Conservation (phyloP, 768 basidiomycete genomes). For the Mrakia gelida region DNA sequence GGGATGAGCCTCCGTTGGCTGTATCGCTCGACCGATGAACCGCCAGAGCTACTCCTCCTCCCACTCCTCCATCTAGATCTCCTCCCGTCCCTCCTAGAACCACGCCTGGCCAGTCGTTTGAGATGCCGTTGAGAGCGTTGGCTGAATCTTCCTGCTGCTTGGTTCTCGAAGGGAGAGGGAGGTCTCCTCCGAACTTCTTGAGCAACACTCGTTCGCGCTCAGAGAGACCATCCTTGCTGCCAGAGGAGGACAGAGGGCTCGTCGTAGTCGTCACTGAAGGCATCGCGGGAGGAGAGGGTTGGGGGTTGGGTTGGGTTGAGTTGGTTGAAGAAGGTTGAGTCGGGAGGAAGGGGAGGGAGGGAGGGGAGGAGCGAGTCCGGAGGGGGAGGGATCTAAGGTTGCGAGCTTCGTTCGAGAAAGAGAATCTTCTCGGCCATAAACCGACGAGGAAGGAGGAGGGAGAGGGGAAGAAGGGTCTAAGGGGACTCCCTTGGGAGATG, state of each 20-base stretch:
- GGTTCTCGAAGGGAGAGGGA: conserved; percentile 8
- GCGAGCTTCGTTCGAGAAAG: no score
- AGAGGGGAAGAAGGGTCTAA: no score
- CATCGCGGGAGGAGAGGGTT: background rate
- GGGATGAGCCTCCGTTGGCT: background rate
- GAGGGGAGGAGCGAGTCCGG: no score
- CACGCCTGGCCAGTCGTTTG: conserved; percentile 19
- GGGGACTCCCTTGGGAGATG: no score
- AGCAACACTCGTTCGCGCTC: conserved; percentile 23
- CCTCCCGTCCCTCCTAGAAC: background rate
- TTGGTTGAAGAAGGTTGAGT: background rate
- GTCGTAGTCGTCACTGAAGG: background rate
- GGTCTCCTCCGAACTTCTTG: conserved; percentile 31
- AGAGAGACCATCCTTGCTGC: background rate
- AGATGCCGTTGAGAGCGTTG: background rate
- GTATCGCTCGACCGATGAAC: background rate
- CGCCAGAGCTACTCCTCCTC: background rate
- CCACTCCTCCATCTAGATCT: background rate
- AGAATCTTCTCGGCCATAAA: no score
- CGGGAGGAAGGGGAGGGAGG: no score
- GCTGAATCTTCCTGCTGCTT: background rate
- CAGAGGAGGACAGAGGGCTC: background rate
- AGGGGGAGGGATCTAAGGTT: no score
- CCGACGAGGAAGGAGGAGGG: no score
- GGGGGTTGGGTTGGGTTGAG: background rate